Base-by-base conservation (phyloP, 768 basidiomycete genomes). In the Lactarius trivialis region DNA sequence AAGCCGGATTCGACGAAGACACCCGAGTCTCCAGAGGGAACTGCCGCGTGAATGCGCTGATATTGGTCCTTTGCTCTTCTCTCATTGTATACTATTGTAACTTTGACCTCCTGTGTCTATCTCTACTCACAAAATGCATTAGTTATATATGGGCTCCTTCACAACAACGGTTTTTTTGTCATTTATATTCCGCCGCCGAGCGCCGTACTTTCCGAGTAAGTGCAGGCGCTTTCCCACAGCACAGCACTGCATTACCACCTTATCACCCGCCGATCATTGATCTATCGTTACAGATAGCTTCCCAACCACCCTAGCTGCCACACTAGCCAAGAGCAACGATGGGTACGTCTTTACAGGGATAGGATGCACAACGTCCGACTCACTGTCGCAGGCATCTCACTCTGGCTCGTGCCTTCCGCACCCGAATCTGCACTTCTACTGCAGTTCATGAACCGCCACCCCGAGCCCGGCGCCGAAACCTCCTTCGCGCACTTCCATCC, bases 391-490 rank as follows among this genome's bases (percentile, higher is more conserved):
- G 86, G 85, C 14, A 68, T 83, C 54, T 76, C 85, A 15, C 74
- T 91, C 4, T 92, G 89, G 89, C 79, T 92, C 33, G 83, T 91
- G 15, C 86, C 89, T 6, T 68, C 76, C 17, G 65, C 71, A n/a
- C 58, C 68, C 9, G 79, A 82, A 64, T 73, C 79, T 3, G 63
- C 72, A 19, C 74, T 72, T 37, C 75, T 91, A 26, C 70, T 73
- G 65, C 72, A 68, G 12, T 66, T 81, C 60, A 85, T 91, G 81
- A 61, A 69, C 71, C 55, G 74, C 73, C 58, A 65, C 68, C 67
- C 63, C 49, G 52, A 43, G 52, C 55, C 66, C n/a, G 49, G 61
- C 65, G 72, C 69, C 5, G 74, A 72, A 11, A 82, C 84, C 0
- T 75, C 74, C 26, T 91, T 85, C 69, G 85, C 87, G 1, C 60